Conservation (phyloP, 192 early-diverging fungal genomes). For the Coemansia sp. region DNA sequence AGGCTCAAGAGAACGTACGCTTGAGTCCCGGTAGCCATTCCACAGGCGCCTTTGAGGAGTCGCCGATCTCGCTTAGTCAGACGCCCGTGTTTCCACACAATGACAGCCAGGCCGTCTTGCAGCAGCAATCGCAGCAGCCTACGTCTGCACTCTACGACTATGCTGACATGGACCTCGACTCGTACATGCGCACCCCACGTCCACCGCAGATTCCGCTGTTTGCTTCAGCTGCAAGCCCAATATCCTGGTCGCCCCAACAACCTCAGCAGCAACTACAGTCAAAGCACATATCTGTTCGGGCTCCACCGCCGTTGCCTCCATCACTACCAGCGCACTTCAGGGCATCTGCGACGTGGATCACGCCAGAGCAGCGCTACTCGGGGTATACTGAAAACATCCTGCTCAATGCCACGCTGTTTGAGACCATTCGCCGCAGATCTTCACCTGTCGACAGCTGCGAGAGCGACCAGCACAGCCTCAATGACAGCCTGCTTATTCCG, state of each 20-base stretch:
- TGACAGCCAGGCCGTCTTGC: neutral
- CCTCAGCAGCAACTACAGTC: neutral
- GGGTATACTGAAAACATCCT: slow-evolving; percentile 51
- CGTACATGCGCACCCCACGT: slow-evolving; percentile 21
- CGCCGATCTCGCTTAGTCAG: slow-evolving; percentile 4
- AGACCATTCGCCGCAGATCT: slow-evolving; percentile 46
- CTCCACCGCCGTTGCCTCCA: slow-evolving; percentile 15
- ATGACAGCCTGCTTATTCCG: neutral
- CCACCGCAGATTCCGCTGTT: slow-evolving; percentile 16
- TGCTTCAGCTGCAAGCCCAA: slow-evolving; percentile 26
- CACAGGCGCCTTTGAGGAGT: neutral
- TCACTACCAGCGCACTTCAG: slow-evolving; percentile 29
- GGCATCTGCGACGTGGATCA: slow-evolving; percentile 43
- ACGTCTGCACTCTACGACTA: slow-evolving; percentile 33
- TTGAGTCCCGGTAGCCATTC: neutral
- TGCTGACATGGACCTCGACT: slow-evolving; percentile 19
- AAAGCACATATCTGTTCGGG: neutral
- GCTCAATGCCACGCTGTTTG: slow-evolving; percentile 50
- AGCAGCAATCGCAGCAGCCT: slow-evolving; percentile 7
- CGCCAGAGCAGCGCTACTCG: slow-evolving; percentile 49
- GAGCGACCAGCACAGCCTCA: slow-evolving; percentile 13
- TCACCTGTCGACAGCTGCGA: slow-evolving; percentile 24
- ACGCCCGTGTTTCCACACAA: neutral
- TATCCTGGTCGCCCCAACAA: slow-evolving; percentile 14
- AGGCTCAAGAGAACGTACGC: slow-evolving; percentile 33